Base-by-base conservation (phyloP, 2,329 filamentous ascomycete genomes). In the Xylariales sp. region DNA sequence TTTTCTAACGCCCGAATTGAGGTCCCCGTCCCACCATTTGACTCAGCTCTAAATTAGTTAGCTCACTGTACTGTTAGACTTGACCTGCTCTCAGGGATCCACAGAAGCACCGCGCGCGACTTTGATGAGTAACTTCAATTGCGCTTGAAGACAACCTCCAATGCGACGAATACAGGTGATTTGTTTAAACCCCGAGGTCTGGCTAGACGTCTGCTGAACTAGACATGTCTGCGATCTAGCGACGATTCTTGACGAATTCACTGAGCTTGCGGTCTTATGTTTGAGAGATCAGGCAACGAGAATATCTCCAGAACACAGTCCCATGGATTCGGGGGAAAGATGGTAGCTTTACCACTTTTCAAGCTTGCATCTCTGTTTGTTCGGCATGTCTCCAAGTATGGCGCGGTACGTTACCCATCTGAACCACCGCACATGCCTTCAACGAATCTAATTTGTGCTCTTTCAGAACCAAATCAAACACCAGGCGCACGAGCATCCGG, bases 311-410 rank as follows among this genome's bases (percentile, higher is more conserved):
- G 22, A 19, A 42, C 31, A 33, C 20, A 16, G 15, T 19, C 18
- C 15, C 20, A 19, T 36, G 35, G 38, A 31, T 27, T 40, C 27
- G 19, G 19, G 37, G 46, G 27, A 43, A 52, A 52, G 35, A 84
- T 84, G 80, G 80, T 84, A 32, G 72, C 79, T 42, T 67, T 84
- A 28, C 80, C 80, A 15, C 66, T 84, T 14, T 84, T 84, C 64
- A 84, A 84, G 65, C 76, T 84, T 50, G 80, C 73, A 16, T 62
- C 79, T 42, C 69, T 84, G 34, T 80, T 84, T 50, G 68, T 84
- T 55, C 73, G 78, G 51, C 80, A 84, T 56, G 63, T 84, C 40
- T 84, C 80, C 42, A 84, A 84, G 63, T 84, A 84, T 69, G 80
- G 80, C 56, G 80, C 80, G 42, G 80, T 84, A 74, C 51, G 78